Evolutionary conservation across 345 rosid species (phyloP), one percentile per base, ranked within the genome.

Genomic region (Noccaea bulbosa): DNA sequence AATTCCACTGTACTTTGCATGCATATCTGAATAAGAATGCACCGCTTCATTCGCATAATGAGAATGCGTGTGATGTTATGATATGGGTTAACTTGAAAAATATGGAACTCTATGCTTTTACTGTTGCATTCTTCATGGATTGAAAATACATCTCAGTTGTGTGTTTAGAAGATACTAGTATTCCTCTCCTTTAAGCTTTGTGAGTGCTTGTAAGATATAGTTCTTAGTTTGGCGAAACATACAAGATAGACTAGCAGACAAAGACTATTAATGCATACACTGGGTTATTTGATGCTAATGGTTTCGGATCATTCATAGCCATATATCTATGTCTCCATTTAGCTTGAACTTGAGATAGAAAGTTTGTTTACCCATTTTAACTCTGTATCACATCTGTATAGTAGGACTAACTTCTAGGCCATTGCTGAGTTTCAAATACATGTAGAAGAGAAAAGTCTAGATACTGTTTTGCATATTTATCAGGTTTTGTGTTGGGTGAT

Each of bases 171-270:
- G 50, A n/a, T 41, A 41, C 50, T 43, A 11, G 68, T 34, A 34
- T 7, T 63, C 1, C 20, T 48, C 34, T 34, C 54, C 33, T 46
- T 33, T 16, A 46, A 9, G 45, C 5, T 24, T 51, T 37, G 22
- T 66, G 59, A 27, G 49, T 51, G 34, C 12, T 65, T 34, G 34
- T 50, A 8, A 65, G 44, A 47, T 11, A 2, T 48, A 10, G 33
- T 35, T 45, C n/a, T 32, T 33, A 4, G 32, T 8, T 44, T 8
- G 27, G 43, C 17, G 11, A 17, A 32, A 32, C 4, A 34, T 35
- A 9, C 15, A 11, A 41, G 14, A 65, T n/a, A n/a, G n/a, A n/a
- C n/a, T n/a, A n/a, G n/a, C n/a, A n/a, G n/a, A n/a, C n/a, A n/a
- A n/a, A n/a, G n/a, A n/a, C n/a, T n/a, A n/a, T n/a, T n/a, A n/a